Evolutionary conservation across 192 early-diverging fungal species (phyloP), one percentile per base, ranked within the genome.

Genomic region (Pilobolus umbonatus): DNA sequence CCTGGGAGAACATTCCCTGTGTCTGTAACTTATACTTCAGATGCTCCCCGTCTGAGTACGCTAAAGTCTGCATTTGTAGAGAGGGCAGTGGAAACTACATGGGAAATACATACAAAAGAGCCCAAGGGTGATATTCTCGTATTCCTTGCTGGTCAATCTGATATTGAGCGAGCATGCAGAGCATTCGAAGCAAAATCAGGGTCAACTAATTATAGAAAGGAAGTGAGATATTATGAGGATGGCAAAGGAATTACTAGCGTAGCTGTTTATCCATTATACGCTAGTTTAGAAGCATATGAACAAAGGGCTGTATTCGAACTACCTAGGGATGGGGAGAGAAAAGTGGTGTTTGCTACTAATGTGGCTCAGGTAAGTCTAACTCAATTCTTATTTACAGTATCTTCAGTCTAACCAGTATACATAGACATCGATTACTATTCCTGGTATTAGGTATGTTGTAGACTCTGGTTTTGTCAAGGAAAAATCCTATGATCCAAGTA

Each of bases 321-420:
- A 15, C 77, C 90, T 22, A 81, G 79, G 29, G 74, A 75, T 10
- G 75, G 79, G 12, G 74, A 78, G 12, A 83, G 95, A 38, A 98
- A 98, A 55, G 74, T 91, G 38, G 88, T 98, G n/a, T 92, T 98
- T 70, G 85, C 96, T 9, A 98, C 96, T 21, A 98, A 98, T 61
- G 93, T 97, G 67, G 94, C 94, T 35, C 94, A 84, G 62, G 76
- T 79, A 55, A 65, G 65, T 49, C n/a, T n/a, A 54, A 68, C 32
- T 53, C 17, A 21, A n/a, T 35, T 28, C 30, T 9, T 50, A 8
- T 31, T 29, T 12, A 28, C 7, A n/a, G 26, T 10, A 31, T 30
- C 29, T 21, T 19, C 17, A 22, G 8, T 30, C 12, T 0, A 30
- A 30, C 14, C 8, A 26, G 2, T 40, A 42, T 30, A 17, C 22